phyloP scores from a whole-genome alignment of 257 asterid species.

The Gentiana straminea region DNA sequence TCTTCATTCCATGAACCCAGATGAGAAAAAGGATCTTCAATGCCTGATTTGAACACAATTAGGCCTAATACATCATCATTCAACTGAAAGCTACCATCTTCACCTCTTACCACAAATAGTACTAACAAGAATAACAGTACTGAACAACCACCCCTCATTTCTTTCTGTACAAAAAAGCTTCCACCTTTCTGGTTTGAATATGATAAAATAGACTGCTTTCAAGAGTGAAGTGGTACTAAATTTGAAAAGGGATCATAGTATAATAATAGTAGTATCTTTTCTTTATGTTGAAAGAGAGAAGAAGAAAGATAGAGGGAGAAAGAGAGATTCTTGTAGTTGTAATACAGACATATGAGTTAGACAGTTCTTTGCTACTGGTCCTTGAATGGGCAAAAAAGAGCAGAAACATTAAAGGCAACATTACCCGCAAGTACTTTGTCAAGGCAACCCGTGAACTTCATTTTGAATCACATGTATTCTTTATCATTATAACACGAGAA shows the following conservation, averaged over 20 bases:
- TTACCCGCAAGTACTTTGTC: no score
- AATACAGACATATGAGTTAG: no score
- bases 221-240: conserved; percentile 3
- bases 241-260: conserved; percentile 14
- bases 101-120: conserved; percentile 8
- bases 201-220: background rate
- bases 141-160: conserved; percentile 14
- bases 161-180: background rate
- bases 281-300: no score
- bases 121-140: conserved; percentile 11
- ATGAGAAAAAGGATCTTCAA: conserved; percentile 35
- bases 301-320: no score
- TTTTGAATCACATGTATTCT: no score
- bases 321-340: no score
- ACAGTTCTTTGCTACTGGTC: no score
- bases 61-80: conserved; percentile 90
- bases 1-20: conserved; percentile 76
- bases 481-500: no score
- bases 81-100: conserved; percentile 34
- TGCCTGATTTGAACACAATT: conserved; percentile 67
- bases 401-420: no score
- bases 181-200: background rate
- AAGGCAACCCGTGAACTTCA: no score
- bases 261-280: no score
- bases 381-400: no score